These are phyloP conservation scores for Naegleria lovaniensis DNA, from an alignment of 208 protist species.

Conservation along the genomic window DNA sequence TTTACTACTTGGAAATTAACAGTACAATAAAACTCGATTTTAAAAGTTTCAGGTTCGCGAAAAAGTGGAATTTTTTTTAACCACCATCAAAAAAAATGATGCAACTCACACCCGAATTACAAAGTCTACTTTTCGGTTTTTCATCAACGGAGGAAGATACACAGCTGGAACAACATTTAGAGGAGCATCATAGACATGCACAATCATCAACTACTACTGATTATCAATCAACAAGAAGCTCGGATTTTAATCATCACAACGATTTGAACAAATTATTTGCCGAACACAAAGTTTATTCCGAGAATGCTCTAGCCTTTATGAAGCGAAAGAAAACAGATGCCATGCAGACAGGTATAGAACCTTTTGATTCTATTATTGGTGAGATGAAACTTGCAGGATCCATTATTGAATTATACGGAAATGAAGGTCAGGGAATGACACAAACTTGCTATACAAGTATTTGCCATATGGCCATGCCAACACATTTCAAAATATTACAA, in stretches of 20 bases:
- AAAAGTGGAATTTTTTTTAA: too few species aligned
- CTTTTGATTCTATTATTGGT: neutral
- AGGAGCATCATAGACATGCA: neutral
- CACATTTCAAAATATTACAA: neutral
- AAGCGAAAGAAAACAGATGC: neutral
- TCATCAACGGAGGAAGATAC: neutral
- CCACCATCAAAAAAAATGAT: neutral
- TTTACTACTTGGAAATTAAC: conserved; percentile 42
- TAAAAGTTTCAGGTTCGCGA: too few species aligned
- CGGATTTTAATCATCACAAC: neutral
- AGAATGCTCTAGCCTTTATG: neutral
- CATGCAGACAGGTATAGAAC: neutral
- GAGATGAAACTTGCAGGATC: neutral
- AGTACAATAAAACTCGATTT: too few species aligned
- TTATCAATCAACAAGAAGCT: neutral
- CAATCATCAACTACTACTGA: neutral
- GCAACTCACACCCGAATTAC: neutral
- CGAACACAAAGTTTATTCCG: neutral
- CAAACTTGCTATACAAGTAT: neutral
- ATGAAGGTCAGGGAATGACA: neutral
- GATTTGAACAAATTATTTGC: neutral
- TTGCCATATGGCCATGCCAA: neutral
- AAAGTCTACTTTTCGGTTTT: neutral
- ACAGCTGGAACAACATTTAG: too few species aligned
- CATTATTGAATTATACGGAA: conserved; percentile 3